phyloP scores from a whole-genome alignment of 129 eudicot genomes.

The Centrapalus pauciflorus region DNA sequence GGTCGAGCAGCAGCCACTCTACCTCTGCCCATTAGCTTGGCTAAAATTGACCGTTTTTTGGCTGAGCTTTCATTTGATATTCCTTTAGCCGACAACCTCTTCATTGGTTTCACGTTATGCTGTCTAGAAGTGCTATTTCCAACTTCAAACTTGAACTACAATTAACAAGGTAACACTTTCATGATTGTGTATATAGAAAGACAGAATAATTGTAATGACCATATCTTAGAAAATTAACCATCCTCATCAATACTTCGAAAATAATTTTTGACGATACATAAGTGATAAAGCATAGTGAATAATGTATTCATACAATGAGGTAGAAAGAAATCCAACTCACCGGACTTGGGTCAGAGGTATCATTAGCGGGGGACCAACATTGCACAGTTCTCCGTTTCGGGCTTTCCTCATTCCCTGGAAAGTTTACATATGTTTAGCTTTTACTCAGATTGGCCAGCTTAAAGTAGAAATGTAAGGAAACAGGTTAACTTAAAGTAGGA shows the following conservation, averaged over 20 bases:
- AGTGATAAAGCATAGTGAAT: not conserved
- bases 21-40: slow-evolving; percentile 76
- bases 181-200: not conserved
- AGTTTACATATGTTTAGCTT: slow-evolving; percentile 7
- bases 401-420: slow-evolving; percentile 38
- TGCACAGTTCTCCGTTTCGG: slow-evolving; percentile 28
- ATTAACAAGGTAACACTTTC: slow-evolving; percentile 8
- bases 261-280: not conserved
- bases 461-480: not conserved
- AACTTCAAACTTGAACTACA: slow-evolving; percentile 39
- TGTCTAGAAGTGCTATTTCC: slow-evolving; percentile 33
- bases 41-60: slow-evolving; percentile 48
- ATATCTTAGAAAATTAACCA: not conserved
- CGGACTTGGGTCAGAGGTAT: slow-evolving; percentile 28
- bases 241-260: not conserved
- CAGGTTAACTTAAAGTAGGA: not conserved
- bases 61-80: slow-evolving; percentile 46
- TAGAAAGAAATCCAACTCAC: slow-evolving; percentile 21
- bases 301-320: not conserved
- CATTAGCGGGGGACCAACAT: slow-evolving; percentile 26
- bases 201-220: not conserved
- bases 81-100: slow-evolving; percentile 58
- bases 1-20: slow-evolving; percentile 40
- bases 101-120: slow-evolving; percentile 42
- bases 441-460: no score